phyloP scores from a whole-genome alignment of 495 filamentous ascomycete species.

The Penicillium simplicissimum region DNA sequence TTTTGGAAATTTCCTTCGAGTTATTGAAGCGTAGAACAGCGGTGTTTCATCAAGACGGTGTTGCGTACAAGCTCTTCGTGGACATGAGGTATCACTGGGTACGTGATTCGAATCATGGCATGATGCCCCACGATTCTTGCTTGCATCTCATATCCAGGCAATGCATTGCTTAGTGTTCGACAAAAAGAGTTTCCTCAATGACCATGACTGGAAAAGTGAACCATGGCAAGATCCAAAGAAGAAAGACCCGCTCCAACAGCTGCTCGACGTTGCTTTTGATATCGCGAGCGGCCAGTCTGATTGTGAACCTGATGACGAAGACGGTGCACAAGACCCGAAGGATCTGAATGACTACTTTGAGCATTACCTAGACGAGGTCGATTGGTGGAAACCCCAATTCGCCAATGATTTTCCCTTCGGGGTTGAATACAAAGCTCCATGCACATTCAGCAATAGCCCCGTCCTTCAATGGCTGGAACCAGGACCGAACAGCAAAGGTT shows the following conservation, averaged over 20 bases:
- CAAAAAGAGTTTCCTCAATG: neutral
- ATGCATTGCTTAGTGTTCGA: neutral
- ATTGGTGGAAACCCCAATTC: neutral
- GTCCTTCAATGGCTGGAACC: neutral
- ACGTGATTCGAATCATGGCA: neutral
- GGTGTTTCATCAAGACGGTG: neutral
- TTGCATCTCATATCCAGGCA: neutral
- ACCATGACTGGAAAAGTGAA: neutral
- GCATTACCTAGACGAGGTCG: neutral
- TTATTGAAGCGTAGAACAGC: neutral
- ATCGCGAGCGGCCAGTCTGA: neutral
- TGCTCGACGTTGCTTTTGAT: neutral
- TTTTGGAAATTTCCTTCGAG: neutral
- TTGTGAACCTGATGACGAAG: neutral
- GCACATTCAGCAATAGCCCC: neutral
- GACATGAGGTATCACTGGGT: neutral
- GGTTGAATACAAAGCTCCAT: neutral
- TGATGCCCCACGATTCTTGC: neutral
- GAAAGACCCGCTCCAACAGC: neutral
- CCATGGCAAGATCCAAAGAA: neutral
- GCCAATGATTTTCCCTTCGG: neutral
- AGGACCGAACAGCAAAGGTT: neutral
- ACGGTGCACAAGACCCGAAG: neutral
- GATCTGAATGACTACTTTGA: neutral
- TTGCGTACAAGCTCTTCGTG: neutral